Evolutionary conservation across 148 eudicot species (phyloP).

Genomic region (Chenopodium formosanum): DNA sequence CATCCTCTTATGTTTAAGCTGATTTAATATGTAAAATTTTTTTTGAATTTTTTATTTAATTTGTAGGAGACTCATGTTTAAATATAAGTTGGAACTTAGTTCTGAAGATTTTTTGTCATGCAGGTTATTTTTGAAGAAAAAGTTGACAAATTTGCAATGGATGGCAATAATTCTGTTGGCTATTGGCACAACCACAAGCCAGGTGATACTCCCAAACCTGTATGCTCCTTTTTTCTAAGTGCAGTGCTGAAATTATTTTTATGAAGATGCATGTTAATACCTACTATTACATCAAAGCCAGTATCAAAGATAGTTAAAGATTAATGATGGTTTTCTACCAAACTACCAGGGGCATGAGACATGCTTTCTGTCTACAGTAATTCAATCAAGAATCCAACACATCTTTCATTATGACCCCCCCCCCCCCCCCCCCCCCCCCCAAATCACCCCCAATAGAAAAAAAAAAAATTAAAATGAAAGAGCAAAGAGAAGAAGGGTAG

Average conservation of each 20-base stretch:
- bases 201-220: slow-evolving; percentile 44
- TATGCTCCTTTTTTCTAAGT: not conserved
- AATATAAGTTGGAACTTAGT: not conserved
- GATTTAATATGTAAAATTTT: not conserved
- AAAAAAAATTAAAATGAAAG: not conserved
- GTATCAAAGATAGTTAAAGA: not conserved
- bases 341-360: not conserved
- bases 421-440: too few relatives aligned
- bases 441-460: not conserved
- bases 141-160: slow-evolving; percentile 95
- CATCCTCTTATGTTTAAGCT: not conserved
- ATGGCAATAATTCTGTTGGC: slow-evolving; percentile 87
- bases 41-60: not conserved
- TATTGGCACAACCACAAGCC: slow-evolving; percentile 96
- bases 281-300: not conserved
- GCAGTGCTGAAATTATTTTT: slow-evolving; percentile 5
- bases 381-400: not conserved
- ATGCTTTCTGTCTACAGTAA: not conserved
- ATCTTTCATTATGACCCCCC: not conserved
- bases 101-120: slow-evolving; percentile 5
- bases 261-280: slow-evolving; percentile 2
- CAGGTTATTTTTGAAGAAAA: slow-evolving; percentile 84
- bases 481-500: not conserved
- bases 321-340: not conserved
- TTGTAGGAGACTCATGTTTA: not conserved